Conservation (phyloP, 2,329 filamentous ascomycete species). For the Eutypella sp. region DNA sequence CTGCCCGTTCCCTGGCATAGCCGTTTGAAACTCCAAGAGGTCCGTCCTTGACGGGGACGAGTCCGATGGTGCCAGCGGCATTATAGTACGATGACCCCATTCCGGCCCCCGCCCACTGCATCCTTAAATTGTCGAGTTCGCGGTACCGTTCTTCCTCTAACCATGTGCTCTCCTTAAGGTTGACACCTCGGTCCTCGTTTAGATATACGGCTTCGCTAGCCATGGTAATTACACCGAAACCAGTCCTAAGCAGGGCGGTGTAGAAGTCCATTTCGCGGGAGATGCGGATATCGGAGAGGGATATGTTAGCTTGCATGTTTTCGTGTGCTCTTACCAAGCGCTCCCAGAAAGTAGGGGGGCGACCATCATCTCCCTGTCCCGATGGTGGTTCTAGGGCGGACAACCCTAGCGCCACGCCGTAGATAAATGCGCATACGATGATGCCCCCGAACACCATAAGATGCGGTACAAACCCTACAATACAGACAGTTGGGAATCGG, state of each 20-base stretch:
- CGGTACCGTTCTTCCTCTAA: conserved; percentile 79
- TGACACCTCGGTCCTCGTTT: conserved; percentile 78
- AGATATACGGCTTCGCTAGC: conserved; percentile 94
- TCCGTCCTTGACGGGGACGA: conserved; percentile 49
- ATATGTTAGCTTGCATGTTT: conserved; percentile 89
- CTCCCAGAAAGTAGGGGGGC: conserved; percentile 44
- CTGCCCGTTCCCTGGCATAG: conserved; percentile 66
- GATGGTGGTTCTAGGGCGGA: conserved; percentile 68
- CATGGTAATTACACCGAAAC: conserved; percentile 84
- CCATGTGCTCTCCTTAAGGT: conserved; percentile 76
- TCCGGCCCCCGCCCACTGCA: conserved; percentile 45
- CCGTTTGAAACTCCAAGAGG: conserved; percentile 45
- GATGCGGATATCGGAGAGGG: conserved; percentile 74
- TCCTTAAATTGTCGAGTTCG: conserved; percentile 62
- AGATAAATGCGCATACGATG: conserved; percentile 68
- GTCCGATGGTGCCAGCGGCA: conserved; percentile 47
- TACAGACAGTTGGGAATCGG: conserved; percentile 88
- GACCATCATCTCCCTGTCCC: conserved; percentile 32
- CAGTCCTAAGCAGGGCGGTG: conserved; percentile 77
- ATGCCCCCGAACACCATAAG: conserved; percentile 83
- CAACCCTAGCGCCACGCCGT: conserved; percentile 68
- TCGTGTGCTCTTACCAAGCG: conserved; percentile 68
- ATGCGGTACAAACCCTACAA: conserved; percentile 92
- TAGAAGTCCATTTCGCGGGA: conserved; percentile 94
- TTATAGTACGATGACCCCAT: conserved; percentile 46